Evolutionary conservation across 768 basidiomycete species (phyloP).

Genomic region (Naematelia encephala): DNA sequence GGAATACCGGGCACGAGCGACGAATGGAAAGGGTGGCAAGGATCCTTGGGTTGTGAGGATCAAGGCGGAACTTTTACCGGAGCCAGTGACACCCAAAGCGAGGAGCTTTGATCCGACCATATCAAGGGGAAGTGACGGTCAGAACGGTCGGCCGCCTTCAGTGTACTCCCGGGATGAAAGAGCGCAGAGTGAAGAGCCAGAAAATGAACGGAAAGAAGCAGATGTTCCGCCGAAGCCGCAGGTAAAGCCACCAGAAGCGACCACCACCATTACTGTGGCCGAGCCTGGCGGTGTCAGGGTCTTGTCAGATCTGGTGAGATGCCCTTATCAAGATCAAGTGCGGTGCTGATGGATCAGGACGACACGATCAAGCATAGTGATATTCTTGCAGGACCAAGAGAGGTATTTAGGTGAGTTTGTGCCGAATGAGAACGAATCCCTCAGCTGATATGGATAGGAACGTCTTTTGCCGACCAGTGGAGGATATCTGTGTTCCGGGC

Average conservation of each 20-base stretch:
- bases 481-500: conserved; percentile 69
- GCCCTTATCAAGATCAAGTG: neutral
- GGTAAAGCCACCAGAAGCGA: conserved; percentile 2
- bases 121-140: neutral
- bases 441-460: conserved; percentile 52
- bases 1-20: conserved; percentile 48
- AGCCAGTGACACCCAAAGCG: neutral
- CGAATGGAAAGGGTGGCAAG: conserved; percentile 4
- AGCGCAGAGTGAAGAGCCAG: neutral
- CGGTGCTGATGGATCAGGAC: conserved; percentile 50
- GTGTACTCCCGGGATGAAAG: neutral
- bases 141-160: neutral
- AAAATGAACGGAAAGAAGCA: neutral
- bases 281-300: conserved; percentile 58
- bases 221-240: neutral
- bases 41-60: neutral
- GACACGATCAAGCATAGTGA: conserved; percentile 83
- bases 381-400: conserved; percentile 71
- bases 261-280: conserved; percentile 19
- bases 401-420: conserved; percentile 61
- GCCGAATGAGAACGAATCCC: neutral
- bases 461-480: conserved; percentile 81
- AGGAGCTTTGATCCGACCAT: neutral
- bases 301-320: conserved; percentile 74
- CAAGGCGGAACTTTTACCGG: neutral